Percentiles rank a stretch among this genome's conserved stretches.
These are phyloP conservation scores for Lachancea kluyveri DNA, from an alignment of 805 yeast genomes.

Conservation along the genomic window DNA sequence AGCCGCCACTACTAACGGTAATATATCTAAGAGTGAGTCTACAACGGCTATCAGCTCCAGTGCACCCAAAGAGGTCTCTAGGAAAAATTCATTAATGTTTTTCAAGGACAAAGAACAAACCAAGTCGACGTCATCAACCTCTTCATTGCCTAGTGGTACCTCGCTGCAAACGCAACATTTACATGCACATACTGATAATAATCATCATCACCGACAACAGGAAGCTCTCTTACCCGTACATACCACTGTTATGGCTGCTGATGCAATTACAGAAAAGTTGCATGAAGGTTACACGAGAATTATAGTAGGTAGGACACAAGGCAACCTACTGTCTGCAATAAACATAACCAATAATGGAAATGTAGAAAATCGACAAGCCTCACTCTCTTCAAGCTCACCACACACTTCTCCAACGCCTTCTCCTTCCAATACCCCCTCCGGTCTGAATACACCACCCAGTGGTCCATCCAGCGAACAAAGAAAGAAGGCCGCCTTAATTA, in stretches of 20 bases:
- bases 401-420: slow-evolving; percentile 2
- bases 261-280: slow-evolving; percentile 22
- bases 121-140: background rate
- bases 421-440: slow-evolving; percentile 5
- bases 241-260: slow-evolving; percentile 22
- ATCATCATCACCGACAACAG: slow-evolving; percentile 1
- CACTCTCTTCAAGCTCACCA: slow-evolving; percentile 2
- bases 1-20: slow-evolving; percentile 1
- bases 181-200: background rate
- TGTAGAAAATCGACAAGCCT: slow-evolving; percentile 2
- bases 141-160: slow-evolving; percentile 1
- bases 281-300: slow-evolving; percentile 24
- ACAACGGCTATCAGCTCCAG: background rate
- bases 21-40: background rate
- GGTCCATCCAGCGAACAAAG: slow-evolving; percentile 58
- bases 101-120: slow-evolving; percentile 2
- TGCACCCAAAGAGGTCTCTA: slow-evolving; percentile 1
- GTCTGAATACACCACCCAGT: slow-evolving; percentile 22
- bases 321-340: too few relatives aligned
- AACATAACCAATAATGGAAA: too few relatives aligned
- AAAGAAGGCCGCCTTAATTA: slow-evolving; percentile 67
- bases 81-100: slow-evolving; percentile 1
- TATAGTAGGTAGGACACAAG: slow-evolving; percentile 25
- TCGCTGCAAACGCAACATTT: slow-evolving; percentile 1
- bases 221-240: slow-evolving; percentile 21